Percentiles rank a stretch among this genome's conserved stretches.
These are phyloP conservation scores for Salisapilia sapeloensis DNA, from an alignment of 352 stramenopile genomes.

Conservation along the genomic window DNA sequence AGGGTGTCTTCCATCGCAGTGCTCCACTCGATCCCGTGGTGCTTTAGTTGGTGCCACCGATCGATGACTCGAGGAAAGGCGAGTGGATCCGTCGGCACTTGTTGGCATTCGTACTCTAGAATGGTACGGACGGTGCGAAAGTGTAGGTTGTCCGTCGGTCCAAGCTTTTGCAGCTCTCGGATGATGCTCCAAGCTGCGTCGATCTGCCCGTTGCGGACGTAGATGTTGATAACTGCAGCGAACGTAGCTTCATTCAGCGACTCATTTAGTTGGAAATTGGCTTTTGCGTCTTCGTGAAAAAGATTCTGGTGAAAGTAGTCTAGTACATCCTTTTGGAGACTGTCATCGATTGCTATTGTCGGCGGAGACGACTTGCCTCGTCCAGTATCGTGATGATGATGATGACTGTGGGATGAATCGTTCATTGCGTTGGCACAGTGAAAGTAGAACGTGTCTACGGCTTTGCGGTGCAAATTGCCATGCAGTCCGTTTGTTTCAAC, in stretches of 20 bases:
- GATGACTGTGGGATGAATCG: too few species aligned
- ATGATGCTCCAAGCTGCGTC: slow-evolving; percentile 26
- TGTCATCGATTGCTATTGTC: slow-evolving; percentile 9
- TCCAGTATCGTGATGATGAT: too few species aligned
- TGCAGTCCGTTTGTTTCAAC: slow-evolving; percentile 14
- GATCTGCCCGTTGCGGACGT: slow-evolving; percentile 18
- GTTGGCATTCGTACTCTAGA: slow-evolving; percentile 27
- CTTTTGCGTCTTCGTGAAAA: slow-evolving; percentile 8
- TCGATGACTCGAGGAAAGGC: slow-evolving; percentile 21
- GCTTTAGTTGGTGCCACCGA: slow-evolving; percentile 40
- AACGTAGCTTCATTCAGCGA: slow-evolving; percentile 49
- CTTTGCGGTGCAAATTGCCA: slow-evolving; percentile 12
- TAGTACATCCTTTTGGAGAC: slow-evolving; percentile 15
- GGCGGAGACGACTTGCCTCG: too few species aligned
- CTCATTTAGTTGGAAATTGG: slow-evolving; percentile 13
- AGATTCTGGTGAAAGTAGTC: slow-evolving; percentile 30
- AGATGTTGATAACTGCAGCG: slow-evolving; percentile 33
- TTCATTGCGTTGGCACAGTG: slow-evolving; percentile 40
- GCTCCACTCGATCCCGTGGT: slow-evolving; percentile 44
- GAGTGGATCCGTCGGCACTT: too few species aligned
- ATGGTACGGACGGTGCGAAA: slow-evolving; percentile 54
- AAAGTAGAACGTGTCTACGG: slow-evolving; percentile 62
- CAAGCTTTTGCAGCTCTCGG: slow-evolving; percentile 13
- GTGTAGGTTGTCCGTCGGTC: slow-evolving; percentile 19
- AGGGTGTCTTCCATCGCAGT: slow-evolving; percentile 53